Base-by-base conservation (phyloP, 2,329 filamentous ascomycete genomes). In the Ophiostoma novo-ulmi region DNA sequence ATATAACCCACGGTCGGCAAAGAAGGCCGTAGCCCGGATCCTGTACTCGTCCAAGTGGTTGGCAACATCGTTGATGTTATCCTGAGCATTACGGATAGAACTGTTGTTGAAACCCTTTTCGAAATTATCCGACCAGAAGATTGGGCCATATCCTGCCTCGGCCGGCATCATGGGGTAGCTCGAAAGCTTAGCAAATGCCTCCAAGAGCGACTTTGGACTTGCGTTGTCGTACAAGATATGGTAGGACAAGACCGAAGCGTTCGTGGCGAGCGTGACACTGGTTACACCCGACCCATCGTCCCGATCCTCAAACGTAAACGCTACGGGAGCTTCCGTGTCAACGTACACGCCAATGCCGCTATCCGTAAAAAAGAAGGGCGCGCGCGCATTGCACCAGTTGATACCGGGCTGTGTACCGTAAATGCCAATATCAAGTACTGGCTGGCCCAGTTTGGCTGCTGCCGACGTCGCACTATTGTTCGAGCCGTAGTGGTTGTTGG, bases 61-160 rank as follows among this genome's bases (percentile, higher is more conserved):
- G 26, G 77, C 73, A 1, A 79, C 76, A 71, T 79, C 78, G 67
- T 77, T 76, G 70, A 77, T 77, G 69, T 79, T 79, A 69, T 78
- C 77, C 67, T 78, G 73, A 0, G 77, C 77, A 72, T 78, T 79
- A 17, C 70, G 71, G 0, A 79, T 77, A 48, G 69, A 72, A 8
- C 74, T 77, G 36, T 61, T 55, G 70, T 78, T 77, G 70, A 79
- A 79, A 69, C 79, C 78, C 64, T 75, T 72, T 35, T 77, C 75
- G 70, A 78, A 79, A 63, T 79, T 75, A 73, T 79, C 78, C 36
- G 74, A 76, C 77, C 76, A 80, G 71, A 80, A 78, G 14, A 76
- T 78, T 5, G 78, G 78, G 1, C 78, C 77, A 35, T 77, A 76
- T 10, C 75, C 76, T 17, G 76, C 75, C 44, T 78, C 77, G 7